Evolutionary conservation across 441 rosid species (phyloP).

Genomic region (Gossypium lobatum): DNA sequence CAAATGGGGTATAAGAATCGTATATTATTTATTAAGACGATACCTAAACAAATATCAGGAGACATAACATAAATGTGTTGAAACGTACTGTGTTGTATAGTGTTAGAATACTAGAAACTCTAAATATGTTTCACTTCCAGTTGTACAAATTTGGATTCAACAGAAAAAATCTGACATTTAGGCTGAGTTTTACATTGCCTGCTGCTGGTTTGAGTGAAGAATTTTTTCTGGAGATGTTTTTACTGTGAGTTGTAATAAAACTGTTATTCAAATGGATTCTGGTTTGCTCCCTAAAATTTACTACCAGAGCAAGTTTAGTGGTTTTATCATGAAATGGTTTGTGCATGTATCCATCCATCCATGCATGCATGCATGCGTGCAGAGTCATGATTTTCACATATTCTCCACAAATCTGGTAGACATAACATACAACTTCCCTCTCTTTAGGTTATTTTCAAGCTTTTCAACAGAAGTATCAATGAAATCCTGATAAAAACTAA

Average conservation of each 20-base stretch:
- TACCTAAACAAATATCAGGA: not conserved
- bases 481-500: not conserved
- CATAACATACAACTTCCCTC: not conserved
- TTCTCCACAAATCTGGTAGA: not conserved
- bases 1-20: not conserved
- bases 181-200: constrained; percentile 19
- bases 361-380: not conserved
- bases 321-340: not conserved
- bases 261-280: constrained; percentile 10
- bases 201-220: constrained; percentile 21
- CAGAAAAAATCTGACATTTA: constrained; percentile 15
- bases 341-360: not conserved
- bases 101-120: constrained; percentile 23
- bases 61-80: not conserved
- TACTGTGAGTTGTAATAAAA: constrained; percentile 15
- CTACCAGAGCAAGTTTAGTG: no score
- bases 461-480: not conserved
- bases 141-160: constrained; percentile 32
- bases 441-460: not conserved
- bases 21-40: constrained; percentile 4
- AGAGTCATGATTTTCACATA: not conserved
- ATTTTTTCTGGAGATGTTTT: constrained; percentile 4
- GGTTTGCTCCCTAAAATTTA: not conserved
- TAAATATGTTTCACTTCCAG: constrained; percentile 20
- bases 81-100: constrained; percentile 24